Evolutionary conservation across 371 early-diverging fungal genomes (phyloP), one percentile per base, ranked within the genome.

Genomic region (Nematocida major): DNA sequence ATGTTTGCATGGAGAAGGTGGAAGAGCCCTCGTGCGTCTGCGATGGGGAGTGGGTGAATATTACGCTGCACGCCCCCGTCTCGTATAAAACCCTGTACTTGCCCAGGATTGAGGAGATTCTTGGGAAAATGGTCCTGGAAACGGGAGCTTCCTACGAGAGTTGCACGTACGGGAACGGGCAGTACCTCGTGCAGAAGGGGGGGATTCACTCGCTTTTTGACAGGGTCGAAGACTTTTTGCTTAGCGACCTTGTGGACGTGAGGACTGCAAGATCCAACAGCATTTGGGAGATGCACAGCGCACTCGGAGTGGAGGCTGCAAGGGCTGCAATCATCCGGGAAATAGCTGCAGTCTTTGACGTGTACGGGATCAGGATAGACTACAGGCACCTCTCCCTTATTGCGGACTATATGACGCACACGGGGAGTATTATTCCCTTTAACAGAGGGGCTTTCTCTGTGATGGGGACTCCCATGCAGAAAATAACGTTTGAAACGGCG

Each of bases 271-370:
- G 78, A 49, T 92, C 96, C 78, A 97, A 97, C 87, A 96, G 97
- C 82, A 92, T 97, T 85, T 90, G 91, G 48, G 92, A 93, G 11
- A 89, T 96, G 13, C 86, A 92, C 43, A 84, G 86, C 18, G 91
- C 91, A 0, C 95, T 96, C 86, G 99, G 99, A 83, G 93, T 99
- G 22, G 99, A 99, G 85, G 98, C 97, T 2, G 96, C 96, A 3
- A 87, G 97, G 20, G 87, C 87, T 50, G 89, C 94, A 20, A 93
- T 99, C 69, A 91, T 95, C 81, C 88, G 90, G 79, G 97, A 99
- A 88, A 89, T 97, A 61, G 89, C 88, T 28, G 87, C 87, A 47
- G 99, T 99, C 34, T 97, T 99, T 85, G 92, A 88, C 51, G 95
- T 91, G 0, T 97, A 97, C 83, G 93, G 96, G 79, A 97, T 97